These are phyloP conservation scores for Annona cherimola DNA, from an alignment of 164 flowering plant genomes.

Conservation along the genomic window DNA sequence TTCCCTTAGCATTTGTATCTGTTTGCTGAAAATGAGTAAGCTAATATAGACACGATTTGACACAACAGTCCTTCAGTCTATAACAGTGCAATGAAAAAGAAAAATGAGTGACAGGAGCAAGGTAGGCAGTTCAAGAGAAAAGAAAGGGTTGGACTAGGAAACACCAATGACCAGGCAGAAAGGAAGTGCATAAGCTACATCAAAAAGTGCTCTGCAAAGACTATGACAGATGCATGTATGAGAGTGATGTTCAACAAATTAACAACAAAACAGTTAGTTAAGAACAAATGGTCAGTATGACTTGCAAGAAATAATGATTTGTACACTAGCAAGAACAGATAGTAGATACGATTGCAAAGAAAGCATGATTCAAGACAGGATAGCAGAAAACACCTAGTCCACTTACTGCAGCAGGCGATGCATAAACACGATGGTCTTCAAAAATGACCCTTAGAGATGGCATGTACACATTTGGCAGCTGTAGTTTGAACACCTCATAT, in stretches of 20 bases:
- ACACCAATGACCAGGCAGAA: too few species aligned
- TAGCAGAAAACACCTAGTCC: conserved; percentile 1
- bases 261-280: background rate
- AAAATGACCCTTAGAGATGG: conserved; percentile 59
- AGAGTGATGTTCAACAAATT: background rate
- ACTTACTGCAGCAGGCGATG: conserved; percentile 85
- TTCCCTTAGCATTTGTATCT: too few species aligned
- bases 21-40: too few species aligned
- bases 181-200: too few species aligned
- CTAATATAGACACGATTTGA: too few species aligned
- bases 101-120: too few species aligned
- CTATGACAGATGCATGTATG: too few species aligned
- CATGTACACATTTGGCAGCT: conserved; percentile 64
- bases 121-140: too few species aligned
- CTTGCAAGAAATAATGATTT: background rate
- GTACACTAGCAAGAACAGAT: background rate
- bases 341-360: background rate
- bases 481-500: conserved; percentile 64
- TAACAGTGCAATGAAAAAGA: too few species aligned
- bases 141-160: too few species aligned
- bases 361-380: background rate
- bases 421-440: conserved; percentile 96
- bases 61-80: too few species aligned
- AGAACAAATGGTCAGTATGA: background rate
- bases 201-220: too few species aligned